Evolutionary conservation across 2,329 filamentous ascomycete genomes (phyloP), one percentile per base, ranked within the genome.

Genomic region (Ophiosphaerella herpotricha): DNA sequence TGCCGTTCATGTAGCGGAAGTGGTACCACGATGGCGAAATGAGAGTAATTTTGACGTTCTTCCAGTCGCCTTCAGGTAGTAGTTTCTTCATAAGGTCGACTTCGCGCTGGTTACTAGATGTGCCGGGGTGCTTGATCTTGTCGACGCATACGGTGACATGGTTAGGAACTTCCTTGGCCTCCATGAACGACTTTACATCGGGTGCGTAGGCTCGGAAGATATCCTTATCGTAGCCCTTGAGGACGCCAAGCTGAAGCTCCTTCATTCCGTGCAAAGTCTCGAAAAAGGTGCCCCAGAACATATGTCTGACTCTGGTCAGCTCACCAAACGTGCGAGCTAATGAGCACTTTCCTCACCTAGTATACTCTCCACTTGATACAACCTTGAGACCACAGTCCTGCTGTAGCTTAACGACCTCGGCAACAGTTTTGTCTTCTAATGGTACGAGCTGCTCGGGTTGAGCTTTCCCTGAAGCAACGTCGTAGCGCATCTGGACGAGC

Each of bases 21-120:
- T 90, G 86, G 67, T 88, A 89, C 81, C 85, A 88, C 68, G 83
- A 83, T 2, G 85, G 85, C 4, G 85, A 83, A 14, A 85, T 82
- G 61, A 89, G 75, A 14, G 86, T 88, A 59, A 89, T 80, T 75
- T 89, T 88, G 70, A 86, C 82, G 56, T 87, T 83, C 56, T 83
- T 82, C 63, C 85, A 82, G 46, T 83, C 76, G 26, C 85, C 82
- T 21, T 83, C 76, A 0, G 85, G 81, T 0, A 89, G 78, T 7
- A 82, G 68, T 42, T 72, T 79, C 66, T 85, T 83, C 45, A 88
- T 76, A 47, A 81, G 81, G 52, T 84, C 80, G 58, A 85, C 82
- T 64, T 87, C 81, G 32, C 81, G 79, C 39, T 82, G 67, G 63
- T 85, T 83, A 56, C 78, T 80, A 41, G 79, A 82, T 41, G 69